Conservation (phyloP, 2,329 filamentous ascomycete species). For the Talaromyces islandicus region DNA sequence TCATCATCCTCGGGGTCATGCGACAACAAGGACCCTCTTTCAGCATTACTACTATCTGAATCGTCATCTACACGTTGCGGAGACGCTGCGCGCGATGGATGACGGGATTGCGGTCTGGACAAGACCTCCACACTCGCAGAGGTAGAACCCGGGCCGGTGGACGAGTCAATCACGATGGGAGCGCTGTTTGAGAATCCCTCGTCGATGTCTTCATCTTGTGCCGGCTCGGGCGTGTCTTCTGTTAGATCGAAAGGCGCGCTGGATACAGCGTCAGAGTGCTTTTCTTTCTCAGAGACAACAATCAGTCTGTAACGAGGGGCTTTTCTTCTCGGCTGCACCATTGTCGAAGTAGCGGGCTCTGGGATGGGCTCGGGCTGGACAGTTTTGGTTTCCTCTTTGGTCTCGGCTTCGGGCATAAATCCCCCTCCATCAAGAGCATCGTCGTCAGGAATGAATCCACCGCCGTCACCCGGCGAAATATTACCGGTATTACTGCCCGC, state of each 20-base stretch:
- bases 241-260: not conserved
- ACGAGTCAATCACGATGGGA: slow-evolving; percentile 21
- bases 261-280: not conserved
- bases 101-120: slow-evolving; percentile 15
- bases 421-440: not conserved
- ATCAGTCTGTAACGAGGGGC: slow-evolving; percentile 6
- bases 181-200: slow-evolving; percentile 16
- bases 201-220: not conserved
- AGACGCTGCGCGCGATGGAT: slow-evolving; percentile 9
- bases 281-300: not conserved
- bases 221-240: not conserved
- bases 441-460: not conserved
- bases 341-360: not conserved
- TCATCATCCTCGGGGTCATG: slow-evolving; percentile 62
- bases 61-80: slow-evolving; percentile 16
- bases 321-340: not conserved
- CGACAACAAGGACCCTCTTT: slow-evolving; percentile 49
- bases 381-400: not conserved
- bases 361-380: not conserved
- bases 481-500: slow-evolving; percentile 6
- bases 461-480: not conserved
- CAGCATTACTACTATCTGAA: slow-evolving; percentile 28
- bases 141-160: slow-evolving; percentile 18
- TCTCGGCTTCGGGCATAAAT: not conserved
- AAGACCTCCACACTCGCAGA: slow-evolving; percentile 21